Evolutionary conservation across 331 rosid species (phyloP).

Genomic region (Rhamnella rubrinervis): DNA sequence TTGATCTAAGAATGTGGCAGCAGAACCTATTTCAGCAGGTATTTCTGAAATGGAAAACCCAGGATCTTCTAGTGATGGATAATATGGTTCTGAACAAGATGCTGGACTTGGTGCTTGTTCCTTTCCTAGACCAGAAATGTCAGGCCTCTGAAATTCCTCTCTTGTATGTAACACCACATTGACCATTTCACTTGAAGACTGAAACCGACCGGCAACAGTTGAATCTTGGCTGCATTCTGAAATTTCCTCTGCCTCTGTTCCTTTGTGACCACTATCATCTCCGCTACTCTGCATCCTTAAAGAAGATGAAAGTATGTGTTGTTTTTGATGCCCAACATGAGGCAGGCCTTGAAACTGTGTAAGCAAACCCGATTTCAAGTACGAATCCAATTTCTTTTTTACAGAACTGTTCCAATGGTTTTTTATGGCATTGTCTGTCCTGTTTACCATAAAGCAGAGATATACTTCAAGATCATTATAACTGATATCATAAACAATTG

Average conservation of each 20-base stretch:
- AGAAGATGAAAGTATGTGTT: slow-evolving; percentile 53
- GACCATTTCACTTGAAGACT: slow-evolving; percentile 41
- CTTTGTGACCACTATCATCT: slow-evolving; percentile 68
- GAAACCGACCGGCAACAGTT: slow-evolving; percentile 43
- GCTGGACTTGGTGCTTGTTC: slow-evolving; percentile 54
- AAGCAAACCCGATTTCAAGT: slow-evolving; percentile 88
- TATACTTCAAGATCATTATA: slow-evolving; percentile 8
- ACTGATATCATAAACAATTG: slow-evolving; percentile 10
- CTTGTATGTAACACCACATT: slow-evolving; percentile 38
- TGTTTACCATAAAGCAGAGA: slow-evolving; percentile 53
- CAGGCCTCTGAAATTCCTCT: slow-evolving; percentile 53
- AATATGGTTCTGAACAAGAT: slow-evolving; percentile 72
- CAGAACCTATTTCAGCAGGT: slow-evolving; percentile 48
- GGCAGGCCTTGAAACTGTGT: slow-evolving; percentile 59
- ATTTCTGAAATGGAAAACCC: slow-evolving; percentile 49
- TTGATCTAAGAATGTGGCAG: slow-evolving; percentile 52
- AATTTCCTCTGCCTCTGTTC: slow-evolving; percentile 67
- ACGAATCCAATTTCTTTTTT: slow-evolving; percentile 96
- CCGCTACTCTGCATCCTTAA: slow-evolving; percentile 65
- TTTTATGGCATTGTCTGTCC: slow-evolving; percentile 99
- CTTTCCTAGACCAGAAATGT: slow-evolving; percentile 45
- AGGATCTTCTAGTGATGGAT: slow-evolving; percentile 60
- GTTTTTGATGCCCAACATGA: slow-evolving; percentile 52
- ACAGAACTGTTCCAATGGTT: slow-evolving; percentile 99
- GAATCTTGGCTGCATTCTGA: slow-evolving; percentile 93